A percentile compares a stretch with the other conserved stretches of the same genome.
These are phyloP conservation scores for Clavispora fructus DNA, from an alignment of 805 yeast genomes.

Conservation along the genomic window DNA sequence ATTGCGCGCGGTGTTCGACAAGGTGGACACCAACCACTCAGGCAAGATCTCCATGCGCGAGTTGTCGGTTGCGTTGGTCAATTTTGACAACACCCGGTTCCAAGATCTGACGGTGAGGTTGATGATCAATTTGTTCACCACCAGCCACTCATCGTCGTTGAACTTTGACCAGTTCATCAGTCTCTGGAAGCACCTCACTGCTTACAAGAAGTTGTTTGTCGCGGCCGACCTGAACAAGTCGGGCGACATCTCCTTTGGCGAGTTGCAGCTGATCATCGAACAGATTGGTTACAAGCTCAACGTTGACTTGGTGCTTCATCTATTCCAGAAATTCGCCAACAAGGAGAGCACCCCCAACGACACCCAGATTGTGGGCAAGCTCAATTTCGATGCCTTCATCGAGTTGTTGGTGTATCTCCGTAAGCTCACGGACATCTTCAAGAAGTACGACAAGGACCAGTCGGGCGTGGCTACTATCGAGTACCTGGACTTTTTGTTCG, in stretches of 20 bases:
- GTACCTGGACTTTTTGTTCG: constrained; percentile 62
- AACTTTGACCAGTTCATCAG: constrained; percentile 61
- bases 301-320: constrained; percentile 49
- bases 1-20: constrained; percentile 46
- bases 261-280: constrained; percentile 54
- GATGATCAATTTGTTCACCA: constrained; percentile 60
- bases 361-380: constrained; percentile 28
- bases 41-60: constrained; percentile 56
- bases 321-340: constrained; percentile 52
- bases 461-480: constrained; percentile 68
- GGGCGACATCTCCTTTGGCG: constrained; percentile 60
- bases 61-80: constrained; percentile 52
- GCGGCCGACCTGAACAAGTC: constrained; percentile 56
- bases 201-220: constrained; percentile 60
- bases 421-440: constrained; percentile 72
- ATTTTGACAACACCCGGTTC: constrained; percentile 61
- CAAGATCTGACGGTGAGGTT: constrained; percentile 54
- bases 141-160: constrained; percentile 18
- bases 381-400: constrained; percentile 78
- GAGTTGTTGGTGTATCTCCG: constrained; percentile 74
- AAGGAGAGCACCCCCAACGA: constrained; percentile 23
- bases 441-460: constrained; percentile 67
- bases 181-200: constrained; percentile 62
- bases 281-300: constrained; percentile 64
- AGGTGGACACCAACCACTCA: constrained; percentile 48